Evolutionary conservation across 768 basidiomycete genomes (phyloP), one percentile per base, ranked within the genome.

Genomic region (Astraeus odoratus): DNA sequence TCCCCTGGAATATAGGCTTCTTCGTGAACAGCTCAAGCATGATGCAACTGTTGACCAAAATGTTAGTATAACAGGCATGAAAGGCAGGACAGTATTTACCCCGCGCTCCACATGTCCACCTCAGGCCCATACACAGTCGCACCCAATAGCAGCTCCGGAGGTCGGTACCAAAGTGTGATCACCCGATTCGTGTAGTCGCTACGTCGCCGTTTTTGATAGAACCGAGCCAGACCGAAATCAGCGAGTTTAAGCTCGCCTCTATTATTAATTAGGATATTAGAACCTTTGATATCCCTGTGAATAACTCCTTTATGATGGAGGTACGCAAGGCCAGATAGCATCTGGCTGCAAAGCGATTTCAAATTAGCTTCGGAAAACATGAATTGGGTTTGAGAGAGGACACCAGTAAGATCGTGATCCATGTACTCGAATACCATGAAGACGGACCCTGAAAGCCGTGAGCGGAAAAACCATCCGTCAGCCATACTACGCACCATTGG

Each of bases 381-480:
- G 56, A 97, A 88, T 57, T 91, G 85, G 1, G 79, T 86, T 67
- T 97, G 94, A 2, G 91, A 88, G 22, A 99, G 73, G 41, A 98
- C 75, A 3, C 96, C 96, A 2, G 94, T 97, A 43, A 99, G 72
- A 60, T 99, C 96, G 60, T 98, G 95, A 57, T 99, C 93, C 89
- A 96, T 89, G 65, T 99, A 99, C 64, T 98, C 94, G 57, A 98
- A 92, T 30, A 99, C 95, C 96, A 99, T 99, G 67, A 91, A 95
- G 33, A 96, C 94, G 39, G 86, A 83, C 47, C 92, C 95, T 97
- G 56, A 5, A 15, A 44, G 48, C 9, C 8, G 25, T 60, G 27
- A 63, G 44, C n/a, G 10, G 27, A 12, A 19, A n/a, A 8, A 10
- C 0, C 8, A 9, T 42, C 29, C 3, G 35, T 8, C 31, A 2